phyloP scores from a whole-genome alignment of 306 rosid genomes.

The Dalbergia cultrata region DNA sequence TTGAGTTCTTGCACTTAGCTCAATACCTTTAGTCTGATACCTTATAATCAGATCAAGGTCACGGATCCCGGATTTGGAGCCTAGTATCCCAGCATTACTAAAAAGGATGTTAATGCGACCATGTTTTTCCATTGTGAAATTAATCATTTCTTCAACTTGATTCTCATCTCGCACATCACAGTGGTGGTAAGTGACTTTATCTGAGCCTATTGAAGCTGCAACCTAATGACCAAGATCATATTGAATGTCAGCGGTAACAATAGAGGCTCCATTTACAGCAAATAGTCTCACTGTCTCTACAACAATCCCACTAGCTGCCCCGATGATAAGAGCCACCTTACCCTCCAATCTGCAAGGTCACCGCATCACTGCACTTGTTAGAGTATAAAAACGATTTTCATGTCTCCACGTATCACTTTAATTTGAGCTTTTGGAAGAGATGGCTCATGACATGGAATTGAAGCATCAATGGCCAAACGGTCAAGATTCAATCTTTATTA shows the following conservation, averaged over 20 bases:
- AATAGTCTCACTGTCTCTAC: constrained; percentile 75
- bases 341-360: constrained; percentile 68
- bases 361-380: too few relatives aligned
- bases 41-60: constrained; percentile 84
- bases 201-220: constrained; percentile 60
- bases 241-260: constrained; percentile 79
- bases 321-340: constrained; percentile 83
- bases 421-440: too few relatives aligned
- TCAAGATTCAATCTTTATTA: too few relatives aligned
- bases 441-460: too few relatives aligned
- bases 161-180: constrained; percentile 88
- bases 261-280: constrained; percentile 68
- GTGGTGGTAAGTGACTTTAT: constrained; percentile 65
- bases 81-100: constrained; percentile 88
- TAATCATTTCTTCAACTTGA: constrained; percentile 68
- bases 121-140: constrained; percentile 60
- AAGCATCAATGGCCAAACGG: too few relatives aligned
- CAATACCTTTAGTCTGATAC: too few relatives aligned
- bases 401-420: too few relatives aligned
- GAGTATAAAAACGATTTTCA: too few relatives aligned
- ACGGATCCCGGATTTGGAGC: constrained; percentile 62
- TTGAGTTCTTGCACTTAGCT: too few relatives aligned
- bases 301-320: constrained; percentile 92
- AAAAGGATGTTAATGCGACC: constrained; percentile 74
- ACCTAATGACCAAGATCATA: constrained; percentile 70